Evolutionary conservation across 176 grass and related monocot genomes (phyloP), one percentile per base, ranked within the genome.

Genomic region (Rhipidocladum racemiflorum): DNA sequence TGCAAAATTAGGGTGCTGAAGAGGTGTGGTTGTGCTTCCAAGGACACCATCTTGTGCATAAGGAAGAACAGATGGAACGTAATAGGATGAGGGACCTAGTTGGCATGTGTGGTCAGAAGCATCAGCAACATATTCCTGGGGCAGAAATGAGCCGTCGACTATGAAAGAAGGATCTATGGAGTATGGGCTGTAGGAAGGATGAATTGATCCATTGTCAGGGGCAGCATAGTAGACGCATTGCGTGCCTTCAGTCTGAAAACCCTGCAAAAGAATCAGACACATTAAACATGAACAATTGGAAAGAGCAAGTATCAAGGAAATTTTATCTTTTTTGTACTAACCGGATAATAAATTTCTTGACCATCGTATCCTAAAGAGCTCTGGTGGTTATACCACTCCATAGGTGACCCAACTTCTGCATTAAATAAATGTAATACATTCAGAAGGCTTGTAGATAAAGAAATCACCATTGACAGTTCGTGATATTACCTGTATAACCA

Each of bases 311-410:
- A 60, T 3, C 42, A 7, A 40, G 12, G 34, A 68, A 69, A 59
- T 28, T 42, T 3, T 32, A 11, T 27, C 8, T 60, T 32, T 6
- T 9, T 38, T 32, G 12, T 65, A 92, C 81, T 72, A 66, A 99
- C 96, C 79, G 65, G 75, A 43, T 89, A 91, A 87, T 88, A 88
- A 39, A 88, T 15, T 81, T 95, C 96, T 87, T 90, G 96, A 70
- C 85, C 82, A 57, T 93, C 89, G 65, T 86, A 95, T 63, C 85
- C 85, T 69, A 88, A 62, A 68, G 90, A 76, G 36, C 27, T 94
- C 10, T 78, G 88, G 54, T 76, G 44, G 36, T 87, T 88, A 65
- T 90, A 90, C 92, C 95, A 95, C 72, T 91, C 89, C 87, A 85
- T 79, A 62, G 88, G 68, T 36, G 75, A 54, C 77, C 90, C 86